phyloP scores from a whole-genome alignment of 148 eudicot genomes.

The Cornus suecica region DNA sequence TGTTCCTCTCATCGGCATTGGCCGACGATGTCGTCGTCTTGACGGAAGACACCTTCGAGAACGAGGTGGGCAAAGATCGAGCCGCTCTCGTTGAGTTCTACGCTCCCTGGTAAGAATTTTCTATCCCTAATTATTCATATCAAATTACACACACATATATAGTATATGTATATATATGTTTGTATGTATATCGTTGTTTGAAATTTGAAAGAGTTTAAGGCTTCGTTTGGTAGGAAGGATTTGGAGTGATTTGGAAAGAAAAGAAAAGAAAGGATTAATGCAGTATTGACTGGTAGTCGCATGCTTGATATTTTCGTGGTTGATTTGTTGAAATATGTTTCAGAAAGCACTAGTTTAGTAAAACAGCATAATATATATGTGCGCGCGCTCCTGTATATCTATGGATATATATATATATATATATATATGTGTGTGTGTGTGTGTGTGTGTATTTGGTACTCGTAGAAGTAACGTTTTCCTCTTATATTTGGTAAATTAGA shows the following conservation, averaged over 20 bases:
- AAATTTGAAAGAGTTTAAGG: neutral
- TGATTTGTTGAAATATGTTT: neutral
- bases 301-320: neutral
- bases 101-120: constrained; percentile 73
- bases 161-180: too few species aligned
- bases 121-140: neutral
- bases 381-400: too few species aligned
- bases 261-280: too few species aligned
- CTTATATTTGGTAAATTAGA: too few species aligned
- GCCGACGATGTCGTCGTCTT: constrained; percentile 83
- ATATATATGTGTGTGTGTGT: too few species aligned
- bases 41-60: constrained; percentile 85
- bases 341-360: neutral
- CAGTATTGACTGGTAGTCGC: neutral
- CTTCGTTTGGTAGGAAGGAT: too few species aligned
- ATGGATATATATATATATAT: too few species aligned
- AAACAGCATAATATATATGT: too few species aligned
- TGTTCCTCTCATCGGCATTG: constrained; percentile 28
- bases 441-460: too few species aligned
- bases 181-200: too few species aligned
- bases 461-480: too few species aligned
- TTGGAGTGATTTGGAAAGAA: too few species aligned
- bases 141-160: neutral
- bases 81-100: constrained; percentile 94
- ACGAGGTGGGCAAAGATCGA: constrained; percentile 91